Conservation (phyloP, 257 asterid species). For the Thymus quinquecostatus region DNA sequence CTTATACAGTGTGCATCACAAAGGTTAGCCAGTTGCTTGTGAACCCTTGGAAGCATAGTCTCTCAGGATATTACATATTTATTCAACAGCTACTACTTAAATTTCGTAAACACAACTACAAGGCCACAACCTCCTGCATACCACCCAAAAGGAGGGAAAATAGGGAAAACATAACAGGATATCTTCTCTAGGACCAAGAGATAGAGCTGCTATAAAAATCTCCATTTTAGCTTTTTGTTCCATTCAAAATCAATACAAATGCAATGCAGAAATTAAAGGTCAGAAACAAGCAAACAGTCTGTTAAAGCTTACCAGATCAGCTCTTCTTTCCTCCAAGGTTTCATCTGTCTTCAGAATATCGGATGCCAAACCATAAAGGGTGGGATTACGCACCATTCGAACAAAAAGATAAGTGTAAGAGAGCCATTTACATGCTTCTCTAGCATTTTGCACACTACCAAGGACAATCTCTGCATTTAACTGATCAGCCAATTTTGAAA, state of each 20-base stretch:
- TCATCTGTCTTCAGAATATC: conserved; percentile 47
- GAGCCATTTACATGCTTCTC: conserved; percentile 70
- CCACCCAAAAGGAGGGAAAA: background rate
- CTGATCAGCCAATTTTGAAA: conserved; percentile 68
- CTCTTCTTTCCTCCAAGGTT: conserved; percentile 62
- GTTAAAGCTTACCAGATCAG: conserved; percentile 49
- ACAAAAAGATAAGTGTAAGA: conserved; percentile 56
- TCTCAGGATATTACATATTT: background rate
- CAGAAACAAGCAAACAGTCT: conserved; percentile 2
- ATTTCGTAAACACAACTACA: background rate
- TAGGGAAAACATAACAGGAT: background rate
- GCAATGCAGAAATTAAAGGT: conserved; percentile 3
- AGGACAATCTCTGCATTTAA: conserved; percentile 67
- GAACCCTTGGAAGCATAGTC: background rate
- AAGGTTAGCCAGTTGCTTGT: background rate
- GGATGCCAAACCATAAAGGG: conserved; percentile 56
- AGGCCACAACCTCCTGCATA: background rate
- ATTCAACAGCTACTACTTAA: conserved; percentile 9
- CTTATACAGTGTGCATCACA: background rate
- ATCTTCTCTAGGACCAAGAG: background rate
- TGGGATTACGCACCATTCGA: conserved; percentile 64
- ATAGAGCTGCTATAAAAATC: background rate
- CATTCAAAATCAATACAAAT: background rate
- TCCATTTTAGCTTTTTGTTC: background rate
- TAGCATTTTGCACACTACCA: conserved; percentile 68